Percentiles rank a stretch among this genome's conserved stretches.
Conservation (phyloP, 805 yeast species). For the Cephaloascus albidus region DNA sequence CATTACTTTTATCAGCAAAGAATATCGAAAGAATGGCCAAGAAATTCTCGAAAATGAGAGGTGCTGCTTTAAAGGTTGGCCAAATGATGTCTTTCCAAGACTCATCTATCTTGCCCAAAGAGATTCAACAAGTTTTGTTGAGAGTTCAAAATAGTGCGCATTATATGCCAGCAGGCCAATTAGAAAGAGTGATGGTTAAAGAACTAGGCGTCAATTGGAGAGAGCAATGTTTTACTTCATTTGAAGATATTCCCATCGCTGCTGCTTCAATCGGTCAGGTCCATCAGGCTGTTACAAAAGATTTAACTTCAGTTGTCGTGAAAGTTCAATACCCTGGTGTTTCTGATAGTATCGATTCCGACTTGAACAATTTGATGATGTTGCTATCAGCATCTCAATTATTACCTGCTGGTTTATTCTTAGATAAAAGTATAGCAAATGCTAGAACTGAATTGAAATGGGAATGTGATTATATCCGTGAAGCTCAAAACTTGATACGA, state of each 20-base stretch:
- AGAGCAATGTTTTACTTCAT: conserved; percentile 49
- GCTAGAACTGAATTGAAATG: conserved; percentile 90
- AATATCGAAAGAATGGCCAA: conserved; percentile 84
- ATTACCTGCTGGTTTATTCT: conserved; percentile 83
- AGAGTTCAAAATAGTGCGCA: conserved; percentile 92
- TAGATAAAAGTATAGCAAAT: conserved; percentile 86
- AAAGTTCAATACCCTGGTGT: conserved; percentile 98
- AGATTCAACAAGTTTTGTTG: conserved; percentile 69
- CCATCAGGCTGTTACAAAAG: conserved; percentile 67
- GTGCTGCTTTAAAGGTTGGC: conserved; percentile 98
- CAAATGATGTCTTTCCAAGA: conserved; percentile 96
- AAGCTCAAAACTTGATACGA: conserved; percentile 65
- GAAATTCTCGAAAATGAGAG: conserved; percentile 89
- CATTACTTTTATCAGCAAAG: conserved; percentile 63
- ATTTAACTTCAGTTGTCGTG: conserved; percentile 68
- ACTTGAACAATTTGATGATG: conserved; percentile 75
- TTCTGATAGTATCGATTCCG: conserved; percentile 87
- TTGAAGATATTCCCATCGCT: conserved; percentile 86
- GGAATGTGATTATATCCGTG: conserved; percentile 95
- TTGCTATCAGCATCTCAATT: conserved; percentile 78
- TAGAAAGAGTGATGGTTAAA: conserved; percentile 59
- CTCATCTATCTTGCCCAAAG: conserved; percentile 72
- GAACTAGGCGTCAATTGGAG: conserved; percentile 84
- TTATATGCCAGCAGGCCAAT: conserved; percentile 91
- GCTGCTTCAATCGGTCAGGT: conserved; percentile 98